Evolutionary conservation across 2,329 filamentous ascomycete species (phyloP).

Genomic region (Fusarium pininemorale): DNA sequence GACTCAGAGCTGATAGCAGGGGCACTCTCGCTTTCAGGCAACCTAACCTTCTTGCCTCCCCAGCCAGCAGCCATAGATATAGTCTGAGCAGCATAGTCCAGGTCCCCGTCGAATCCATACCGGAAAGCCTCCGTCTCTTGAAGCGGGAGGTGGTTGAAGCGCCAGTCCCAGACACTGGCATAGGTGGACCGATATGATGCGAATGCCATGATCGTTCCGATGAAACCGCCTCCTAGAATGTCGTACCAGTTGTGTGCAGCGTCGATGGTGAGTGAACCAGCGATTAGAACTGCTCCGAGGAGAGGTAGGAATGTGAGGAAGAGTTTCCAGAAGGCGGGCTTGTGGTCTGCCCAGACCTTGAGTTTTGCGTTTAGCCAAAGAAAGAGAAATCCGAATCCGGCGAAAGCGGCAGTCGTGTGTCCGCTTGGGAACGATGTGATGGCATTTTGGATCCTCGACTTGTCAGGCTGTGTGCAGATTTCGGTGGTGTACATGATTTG

Average conservation of each 20-base stretch:
- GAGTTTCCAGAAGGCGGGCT: constrained; percentile 74
- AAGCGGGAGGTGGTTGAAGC: constrained; percentile 74
- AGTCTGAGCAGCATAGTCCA: constrained; percentile 33
- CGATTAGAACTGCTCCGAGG: constrained; percentile 67
- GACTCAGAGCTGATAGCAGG: constrained; percentile 13
- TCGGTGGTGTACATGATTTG: constrained; percentile 71
- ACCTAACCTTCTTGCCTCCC: constrained; percentile 36
- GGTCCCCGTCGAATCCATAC: constrained; percentile 30
- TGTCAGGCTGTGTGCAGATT: constrained; percentile 67
- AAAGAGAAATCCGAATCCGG: constrained; percentile 70
- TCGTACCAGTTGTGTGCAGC: constrained; percentile 78
- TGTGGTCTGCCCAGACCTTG: constrained; percentile 74
- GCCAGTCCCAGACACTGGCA: constrained; percentile 74
- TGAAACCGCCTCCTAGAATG: constrained; percentile 68
- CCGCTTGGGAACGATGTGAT: constrained; percentile 75
- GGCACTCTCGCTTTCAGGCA: constrained; percentile 13
- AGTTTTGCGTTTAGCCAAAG: constrained; percentile 78
- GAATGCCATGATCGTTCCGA: constrained; percentile 71
- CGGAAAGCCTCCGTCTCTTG: constrained; percentile 48
- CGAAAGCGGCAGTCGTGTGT: constrained; percentile 72
- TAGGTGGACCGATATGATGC: constrained; percentile 73
- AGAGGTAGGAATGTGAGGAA: constrained; percentile 66
- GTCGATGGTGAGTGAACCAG: constrained; percentile 70
- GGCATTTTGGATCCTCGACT: constrained; percentile 65
- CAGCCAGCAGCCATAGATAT: constrained; percentile 40